Conservation (phyloP, 2,329 filamentous ascomycete species). For the Talaromyces sp. region DNA sequence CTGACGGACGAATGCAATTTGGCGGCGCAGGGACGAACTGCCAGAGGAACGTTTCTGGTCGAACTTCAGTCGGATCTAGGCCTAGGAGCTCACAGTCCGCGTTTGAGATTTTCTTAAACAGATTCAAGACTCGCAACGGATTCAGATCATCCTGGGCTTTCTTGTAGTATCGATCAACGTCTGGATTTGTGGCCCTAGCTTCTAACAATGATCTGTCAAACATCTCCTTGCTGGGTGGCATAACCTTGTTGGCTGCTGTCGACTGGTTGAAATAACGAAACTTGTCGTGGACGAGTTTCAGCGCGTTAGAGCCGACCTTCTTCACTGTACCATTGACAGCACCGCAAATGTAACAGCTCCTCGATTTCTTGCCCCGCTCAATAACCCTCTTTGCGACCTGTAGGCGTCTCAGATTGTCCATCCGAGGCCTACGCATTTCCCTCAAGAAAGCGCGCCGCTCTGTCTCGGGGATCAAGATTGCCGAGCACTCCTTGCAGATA, state of each 20-base stretch:
- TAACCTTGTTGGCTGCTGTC: slow-evolving; percentile 75
- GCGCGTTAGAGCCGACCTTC: slow-evolving; percentile 73
- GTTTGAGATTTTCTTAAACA: slow-evolving; percentile 82
- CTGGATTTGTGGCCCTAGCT: slow-evolving; percentile 70
- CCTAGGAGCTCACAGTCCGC: slow-evolving; percentile 88
- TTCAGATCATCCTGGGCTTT: slow-evolving; percentile 95
- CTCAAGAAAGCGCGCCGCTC: slow-evolving; percentile 75
- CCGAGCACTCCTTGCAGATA: slow-evolving; percentile 92
- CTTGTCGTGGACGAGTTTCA: slow-evolving; percentile 93
- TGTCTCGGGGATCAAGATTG: slow-evolving; percentile 73
- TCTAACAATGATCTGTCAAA: slow-evolving; percentile 84
- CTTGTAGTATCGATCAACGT: slow-evolving; percentile 83
- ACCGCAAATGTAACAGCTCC: slow-evolving; percentile 74
- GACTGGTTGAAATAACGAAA: slow-evolving; percentile 86
- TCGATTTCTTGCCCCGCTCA: slow-evolving; percentile 82
- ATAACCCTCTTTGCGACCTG: slow-evolving; percentile 84
- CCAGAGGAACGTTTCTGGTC: slow-evolving; percentile 97
- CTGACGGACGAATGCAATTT: slow-evolving; percentile 88
- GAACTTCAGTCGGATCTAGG: slow-evolving; percentile 77
- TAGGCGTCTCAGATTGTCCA: slow-evolving; percentile 83
- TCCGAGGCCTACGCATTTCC: slow-evolving; percentile 71
- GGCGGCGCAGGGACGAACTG: slow-evolving; percentile 92
- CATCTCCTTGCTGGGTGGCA: slow-evolving; percentile 73
- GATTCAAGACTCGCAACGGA: slow-evolving; percentile 78
- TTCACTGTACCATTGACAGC: slow-evolving; percentile 86